Evolutionary conservation across 306 rosid genomes (phyloP).

Genomic region (Dryas octopetala): DNA sequence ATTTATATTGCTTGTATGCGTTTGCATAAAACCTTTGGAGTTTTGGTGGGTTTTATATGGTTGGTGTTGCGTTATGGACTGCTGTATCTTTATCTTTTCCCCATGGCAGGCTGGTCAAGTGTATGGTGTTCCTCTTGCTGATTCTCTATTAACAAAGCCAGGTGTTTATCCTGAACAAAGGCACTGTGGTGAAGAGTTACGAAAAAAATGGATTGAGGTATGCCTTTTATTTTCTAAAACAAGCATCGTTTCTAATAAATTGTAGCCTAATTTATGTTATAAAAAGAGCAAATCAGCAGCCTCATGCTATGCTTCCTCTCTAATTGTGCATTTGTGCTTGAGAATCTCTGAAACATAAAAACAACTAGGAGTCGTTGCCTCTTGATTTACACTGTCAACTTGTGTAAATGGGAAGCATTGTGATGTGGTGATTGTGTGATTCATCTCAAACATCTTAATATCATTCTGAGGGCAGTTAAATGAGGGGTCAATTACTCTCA

Average conservation of each 20-base stretch:
- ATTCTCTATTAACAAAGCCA: constrained; percentile 70
- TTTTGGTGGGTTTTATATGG: constrained; percentile 6
- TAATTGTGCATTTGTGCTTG: background rate
- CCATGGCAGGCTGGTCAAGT: constrained; percentile 92
- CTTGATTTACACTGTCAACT: background rate
- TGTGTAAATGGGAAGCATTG: background rate
- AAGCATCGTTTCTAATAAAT: background rate
- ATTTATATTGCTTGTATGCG: background rate
- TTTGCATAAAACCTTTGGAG: background rate
- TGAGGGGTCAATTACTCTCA: background rate
- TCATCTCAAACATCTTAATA: background rate
- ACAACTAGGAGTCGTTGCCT: background rate
- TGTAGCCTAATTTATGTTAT: background rate
- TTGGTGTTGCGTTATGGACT: constrained; percentile 24
- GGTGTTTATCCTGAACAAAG: constrained; percentile 80
- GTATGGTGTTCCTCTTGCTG: constrained; percentile 88
- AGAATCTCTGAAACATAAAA: constrained; percentile 4
- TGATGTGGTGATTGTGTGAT: background rate
- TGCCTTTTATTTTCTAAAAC: background rate
- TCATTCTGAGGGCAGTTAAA: background rate
- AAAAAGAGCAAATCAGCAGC: background rate
- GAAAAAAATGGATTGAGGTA: constrained; percentile 98
- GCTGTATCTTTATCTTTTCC: constrained; percentile 25
- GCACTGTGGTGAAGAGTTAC: constrained; percentile 69
- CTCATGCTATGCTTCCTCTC: background rate